Evolutionary conservation across 2,329 filamentous ascomycete species (phyloP).

Genomic region (Ascochyta pisi): DNA sequence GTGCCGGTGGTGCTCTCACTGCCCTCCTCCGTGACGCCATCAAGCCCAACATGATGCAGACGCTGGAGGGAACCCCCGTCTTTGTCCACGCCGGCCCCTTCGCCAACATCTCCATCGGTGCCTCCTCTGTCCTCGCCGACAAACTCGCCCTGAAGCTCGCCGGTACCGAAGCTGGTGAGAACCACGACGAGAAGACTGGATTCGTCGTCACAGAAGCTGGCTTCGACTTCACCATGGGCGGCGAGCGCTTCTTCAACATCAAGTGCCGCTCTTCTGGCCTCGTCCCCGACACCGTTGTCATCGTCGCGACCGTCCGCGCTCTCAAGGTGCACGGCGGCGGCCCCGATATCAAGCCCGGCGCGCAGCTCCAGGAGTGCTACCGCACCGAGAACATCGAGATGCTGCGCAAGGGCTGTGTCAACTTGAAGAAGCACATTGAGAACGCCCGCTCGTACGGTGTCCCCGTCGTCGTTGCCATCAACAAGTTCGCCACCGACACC

Average conservation of each 20-base stretch:
- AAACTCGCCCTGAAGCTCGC: constrained; percentile 95
- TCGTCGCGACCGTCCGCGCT: constrained; percentile 93
- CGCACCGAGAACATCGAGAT: constrained; percentile 92
- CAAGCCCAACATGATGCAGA: constrained; percentile 99
- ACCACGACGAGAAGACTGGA: constrained; percentile 80
- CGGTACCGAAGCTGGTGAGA: constrained; percentile 90
- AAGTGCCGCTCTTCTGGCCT: constrained; percentile 96
- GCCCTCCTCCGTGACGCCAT: constrained; percentile 98
- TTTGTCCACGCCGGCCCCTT: constrained; percentile 98
- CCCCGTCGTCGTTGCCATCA: constrained; percentile 95
- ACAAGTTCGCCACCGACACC: constrained; percentile 93
- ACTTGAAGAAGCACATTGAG: constrained; percentile 91
- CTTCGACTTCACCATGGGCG: constrained; percentile 99
- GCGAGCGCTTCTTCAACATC: constrained; percentile 99
- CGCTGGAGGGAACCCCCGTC: constrained; percentile 93
- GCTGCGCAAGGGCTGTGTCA: constrained; percentile 87
- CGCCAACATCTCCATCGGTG: constrained; percentile 97
- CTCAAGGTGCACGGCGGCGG: constrained; percentile 97
- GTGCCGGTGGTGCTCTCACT: constrained; percentile 87
- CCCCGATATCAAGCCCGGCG: constrained; percentile 89
- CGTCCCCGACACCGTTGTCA: constrained; percentile 88
- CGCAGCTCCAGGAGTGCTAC: constrained; percentile 85
- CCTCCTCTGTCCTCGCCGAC: constrained; percentile 93
- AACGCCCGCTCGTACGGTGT: constrained; percentile 91
- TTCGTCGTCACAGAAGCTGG: constrained; percentile 97